Evolutionary conservation across 306 rosid species (phyloP).

Genomic region (Glycine tomentella): DNA sequence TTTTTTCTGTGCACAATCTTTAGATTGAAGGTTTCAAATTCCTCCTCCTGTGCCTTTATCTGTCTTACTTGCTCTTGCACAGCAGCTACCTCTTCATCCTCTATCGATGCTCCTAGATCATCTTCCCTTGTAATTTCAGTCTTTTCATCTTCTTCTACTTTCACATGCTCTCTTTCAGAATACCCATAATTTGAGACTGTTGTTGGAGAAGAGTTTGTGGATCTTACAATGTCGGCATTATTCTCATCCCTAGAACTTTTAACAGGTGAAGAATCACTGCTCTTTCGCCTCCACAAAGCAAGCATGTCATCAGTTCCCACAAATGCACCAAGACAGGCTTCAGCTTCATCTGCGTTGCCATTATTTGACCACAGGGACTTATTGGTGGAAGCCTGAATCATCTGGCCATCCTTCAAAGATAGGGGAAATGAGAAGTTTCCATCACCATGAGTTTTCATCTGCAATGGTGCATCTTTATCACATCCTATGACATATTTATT

Average conservation of each 20-base stretch:
- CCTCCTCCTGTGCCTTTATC: conserved; percentile 89
- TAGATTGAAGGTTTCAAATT: conserved; percentile 88
- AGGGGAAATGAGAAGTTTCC: conserved; percentile 85
- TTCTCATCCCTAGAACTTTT: conserved; percentile 72
- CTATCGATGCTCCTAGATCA: conserved; percentile 70
- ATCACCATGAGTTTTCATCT: conserved; percentile 60
- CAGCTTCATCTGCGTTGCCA: conserved; percentile 66
- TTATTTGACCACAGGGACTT: conserved; percentile 71
- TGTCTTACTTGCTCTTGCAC: conserved; percentile 95
- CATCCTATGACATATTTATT: conserved; percentile 65
- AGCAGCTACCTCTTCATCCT: conserved; percentile 91
- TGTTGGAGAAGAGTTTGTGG: conserved; percentile 74
- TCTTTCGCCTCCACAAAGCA: conserved; percentile 69
- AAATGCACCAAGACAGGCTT: conserved; percentile 57
- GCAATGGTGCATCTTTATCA: conserved; percentile 47
- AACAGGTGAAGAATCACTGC: conserved; percentile 73
- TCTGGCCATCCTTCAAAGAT: conserved; percentile 62
- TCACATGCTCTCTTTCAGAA: conserved; percentile 69
- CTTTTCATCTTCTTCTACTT: conserved; percentile 72
- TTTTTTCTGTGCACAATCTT: conserved; percentile 92
- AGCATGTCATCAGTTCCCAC: conserved; percentile 63
- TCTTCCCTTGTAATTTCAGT: conserved; percentile 63
- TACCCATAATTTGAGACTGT: conserved; percentile 80
- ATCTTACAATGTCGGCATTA: conserved; percentile 59
- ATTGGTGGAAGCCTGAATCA: conserved; percentile 61